These are phyloP conservation scores for Candida fluviatilis DNA, from an alignment of 805 yeast genomes.

Conservation along the genomic window DNA sequence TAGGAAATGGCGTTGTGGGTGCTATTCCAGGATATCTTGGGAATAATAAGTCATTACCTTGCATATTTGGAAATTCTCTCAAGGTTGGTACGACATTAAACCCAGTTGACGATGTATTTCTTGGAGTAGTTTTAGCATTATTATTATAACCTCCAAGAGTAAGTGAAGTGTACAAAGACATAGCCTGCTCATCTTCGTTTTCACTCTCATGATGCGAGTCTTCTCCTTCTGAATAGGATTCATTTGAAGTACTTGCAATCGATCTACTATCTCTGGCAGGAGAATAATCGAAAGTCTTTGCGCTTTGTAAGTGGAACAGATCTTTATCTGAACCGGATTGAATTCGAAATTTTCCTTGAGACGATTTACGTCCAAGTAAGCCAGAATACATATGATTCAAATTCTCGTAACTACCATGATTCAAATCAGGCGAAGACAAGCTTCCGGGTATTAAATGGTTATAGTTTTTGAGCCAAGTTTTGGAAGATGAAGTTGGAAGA, in stretches of 20 bases:
- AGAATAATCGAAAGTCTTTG: constrained; percentile 2
- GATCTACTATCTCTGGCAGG: constrained; percentile 11
- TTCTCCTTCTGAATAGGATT: constrained; percentile 9
- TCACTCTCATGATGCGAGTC: constrained; percentile 32
- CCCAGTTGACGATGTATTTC: constrained; percentile 15
- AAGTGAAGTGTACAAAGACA: constrained; percentile 61
- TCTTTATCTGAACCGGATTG: constrained; percentile 15
- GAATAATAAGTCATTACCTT: constrained; percentile 20
- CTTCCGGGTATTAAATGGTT: constrained; percentile 18
- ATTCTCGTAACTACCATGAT: constrained; percentile 22
- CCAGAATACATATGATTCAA: constrained; percentile 21
- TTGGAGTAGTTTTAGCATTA: constrained; percentile 19
- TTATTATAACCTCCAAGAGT: constrained; percentile 22
- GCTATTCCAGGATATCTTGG: constrained; percentile 16
- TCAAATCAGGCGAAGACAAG: constrained; percentile 15
- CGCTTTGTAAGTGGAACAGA: constrained; percentile 5
- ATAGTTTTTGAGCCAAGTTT: constrained; percentile 27
- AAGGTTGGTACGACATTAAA: constrained; percentile 35
- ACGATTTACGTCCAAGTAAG: constrained; percentile 16
- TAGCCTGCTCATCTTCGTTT: constrained; percentile 62
- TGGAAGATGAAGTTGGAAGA: not conserved
- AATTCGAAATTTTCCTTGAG: constrained; percentile 11
- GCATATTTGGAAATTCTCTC: constrained; percentile 39
- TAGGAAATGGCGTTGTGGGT: constrained; percentile 4
- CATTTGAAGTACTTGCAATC: constrained; percentile 39